Evolutionary conservation across 164 flowering plant species (phyloP).

Genomic region (Nelumbo lutea): DNA sequence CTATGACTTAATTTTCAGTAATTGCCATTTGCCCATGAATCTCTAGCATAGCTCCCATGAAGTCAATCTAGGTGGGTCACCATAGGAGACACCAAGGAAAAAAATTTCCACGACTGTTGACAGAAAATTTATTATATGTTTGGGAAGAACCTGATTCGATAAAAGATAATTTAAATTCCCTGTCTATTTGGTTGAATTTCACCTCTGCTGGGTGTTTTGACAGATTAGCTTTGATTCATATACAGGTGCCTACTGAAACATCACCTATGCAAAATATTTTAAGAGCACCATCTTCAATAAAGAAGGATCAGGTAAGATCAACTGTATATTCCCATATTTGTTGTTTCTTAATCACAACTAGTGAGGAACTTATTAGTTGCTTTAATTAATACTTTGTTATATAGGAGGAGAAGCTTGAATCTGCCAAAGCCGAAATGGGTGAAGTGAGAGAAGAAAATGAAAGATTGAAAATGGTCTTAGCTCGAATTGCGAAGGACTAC

Average conservation of each 20-base stretch:
- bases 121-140: too few relatives aligned
- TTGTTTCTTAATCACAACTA: background rate
- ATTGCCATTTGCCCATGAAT: too few relatives aligned
- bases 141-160: too few relatives aligned
- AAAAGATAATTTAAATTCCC: background rate
- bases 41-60: too few relatives aligned
- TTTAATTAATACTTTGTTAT: background rate
- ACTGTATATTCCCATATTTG: background rate
- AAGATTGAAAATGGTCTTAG: constrained; percentile 45
- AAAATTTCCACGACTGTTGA: too few relatives aligned
- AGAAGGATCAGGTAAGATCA: background rate
- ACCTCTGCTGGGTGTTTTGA: background rate
- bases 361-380: background rate
- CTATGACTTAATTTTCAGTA: too few relatives aligned
- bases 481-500: constrained; percentile 55
- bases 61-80: too few relatives aligned
- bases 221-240: background rate
- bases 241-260: constrained; percentile 5
- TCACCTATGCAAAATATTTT: constrained; percentile 2
- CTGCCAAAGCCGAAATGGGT: constrained; percentile 63
- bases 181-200: background rate
- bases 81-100: too few relatives aligned
- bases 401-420: constrained; percentile 43
- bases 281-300: constrained; percentile 9
- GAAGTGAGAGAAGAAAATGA: constrained; percentile 71